These are phyloP conservation scores for Mitosporidium daphniae DNA, from an alignment of 371 early-diverging fungal species.

Conservation along the genomic window DNA sequence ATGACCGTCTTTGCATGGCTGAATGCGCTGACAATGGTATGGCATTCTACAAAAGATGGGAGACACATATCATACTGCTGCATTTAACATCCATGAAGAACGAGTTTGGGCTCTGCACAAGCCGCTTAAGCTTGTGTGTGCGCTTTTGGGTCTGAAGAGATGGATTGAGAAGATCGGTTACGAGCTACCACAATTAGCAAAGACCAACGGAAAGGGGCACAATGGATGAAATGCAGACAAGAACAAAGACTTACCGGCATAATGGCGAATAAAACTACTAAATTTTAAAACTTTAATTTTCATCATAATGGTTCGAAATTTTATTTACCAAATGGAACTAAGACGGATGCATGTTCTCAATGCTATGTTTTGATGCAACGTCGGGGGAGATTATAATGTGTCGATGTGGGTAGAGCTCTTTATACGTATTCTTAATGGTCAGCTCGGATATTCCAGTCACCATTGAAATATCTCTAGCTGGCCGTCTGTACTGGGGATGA, in stretches of 20 bases:
- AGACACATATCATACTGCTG: constrained; percentile 18
- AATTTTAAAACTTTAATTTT: too few species aligned
- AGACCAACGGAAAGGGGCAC: too few species aligned
- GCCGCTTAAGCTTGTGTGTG: constrained; percentile 91
- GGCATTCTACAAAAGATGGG: constrained; percentile 22
- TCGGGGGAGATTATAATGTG: constrained; percentile 8
- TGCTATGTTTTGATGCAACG: constrained; percentile 4
- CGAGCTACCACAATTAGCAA: too few species aligned
- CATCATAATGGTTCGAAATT: too few species aligned
- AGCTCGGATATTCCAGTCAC: constrained; percentile 12
- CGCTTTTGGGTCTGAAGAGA: constrained; percentile 57
- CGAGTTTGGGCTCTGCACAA: constrained; percentile 93
- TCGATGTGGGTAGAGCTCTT: constrained; percentile 9
- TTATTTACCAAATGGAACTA: too few species aligned
- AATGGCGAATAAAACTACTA: too few species aligned
- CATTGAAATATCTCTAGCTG: constrained; percentile 9
- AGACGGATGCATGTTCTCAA: constrained; percentile 4
- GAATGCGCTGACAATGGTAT: constrained; percentile 78
- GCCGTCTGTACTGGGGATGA: constrained; percentile 6
- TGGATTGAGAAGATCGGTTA: constrained; percentile 80
- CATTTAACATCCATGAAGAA: constrained; percentile 99
- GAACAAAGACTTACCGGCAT: too few species aligned
- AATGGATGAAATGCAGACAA: too few species aligned
- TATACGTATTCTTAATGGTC: constrained; percentile 13
- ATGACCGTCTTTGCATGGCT: constrained; percentile 95